Evolutionary conservation across 2,329 filamentous ascomycete species (phyloP).

Genomic region (Colletotrichum higginsianum): DNA sequence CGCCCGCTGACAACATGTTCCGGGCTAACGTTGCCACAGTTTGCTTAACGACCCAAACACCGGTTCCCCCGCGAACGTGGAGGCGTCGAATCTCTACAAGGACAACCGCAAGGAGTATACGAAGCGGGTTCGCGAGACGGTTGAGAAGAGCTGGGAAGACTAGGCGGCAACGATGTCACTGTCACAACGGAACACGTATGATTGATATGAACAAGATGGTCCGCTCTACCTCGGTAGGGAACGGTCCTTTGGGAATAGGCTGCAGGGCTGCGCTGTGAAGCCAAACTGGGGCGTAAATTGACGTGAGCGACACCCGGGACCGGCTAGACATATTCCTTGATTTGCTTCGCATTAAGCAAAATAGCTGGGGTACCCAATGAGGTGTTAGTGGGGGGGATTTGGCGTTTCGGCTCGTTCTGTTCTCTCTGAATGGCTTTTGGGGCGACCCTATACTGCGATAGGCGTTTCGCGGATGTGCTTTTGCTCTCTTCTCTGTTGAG

Average conservation of each 20-base stretch:
- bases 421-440: slow-evolving; percentile 34
- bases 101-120: slow-evolving; percentile 97
- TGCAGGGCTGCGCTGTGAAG: slow-evolving; percentile 25
- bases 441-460: slow-evolving; percentile 36
- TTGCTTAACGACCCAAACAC: slow-evolving; percentile 98
- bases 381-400: slow-evolving; percentile 33
- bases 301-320: slow-evolving; percentile 4
- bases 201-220: slow-evolving; percentile 34
- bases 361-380: slow-evolving; percentile 30
- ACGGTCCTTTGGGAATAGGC: not conserved
- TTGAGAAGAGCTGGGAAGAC: slow-evolving; percentile 99
- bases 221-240: slow-evolving; percentile 16
- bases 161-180: slow-evolving; percentile 55
- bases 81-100: slow-evolving; percentile 98
- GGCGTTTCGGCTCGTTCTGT: slow-evolving; percentile 42
- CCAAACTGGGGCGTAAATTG: slow-evolving; percentile 4
- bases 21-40: slow-evolving; percentile 63
- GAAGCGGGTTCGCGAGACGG: slow-evolving; percentile 94
- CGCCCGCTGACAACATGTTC: not conserved
- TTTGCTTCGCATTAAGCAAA: slow-evolving; percentile 38
- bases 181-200: slow-evolving; percentile 27
- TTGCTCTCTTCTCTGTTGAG: slow-evolving; percentile 18
- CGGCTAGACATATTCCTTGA: slow-evolving; percentile 25
- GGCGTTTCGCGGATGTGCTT: slow-evolving; percentile 40
- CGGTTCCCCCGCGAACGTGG: slow-evolving; percentile 97